Percentiles rank a stretch among this genome's conserved stretches.
phyloP scores from a whole-genome alignment of 495 filamentous ascomycete species.

The Wilcoxina mikolae region DNA sequence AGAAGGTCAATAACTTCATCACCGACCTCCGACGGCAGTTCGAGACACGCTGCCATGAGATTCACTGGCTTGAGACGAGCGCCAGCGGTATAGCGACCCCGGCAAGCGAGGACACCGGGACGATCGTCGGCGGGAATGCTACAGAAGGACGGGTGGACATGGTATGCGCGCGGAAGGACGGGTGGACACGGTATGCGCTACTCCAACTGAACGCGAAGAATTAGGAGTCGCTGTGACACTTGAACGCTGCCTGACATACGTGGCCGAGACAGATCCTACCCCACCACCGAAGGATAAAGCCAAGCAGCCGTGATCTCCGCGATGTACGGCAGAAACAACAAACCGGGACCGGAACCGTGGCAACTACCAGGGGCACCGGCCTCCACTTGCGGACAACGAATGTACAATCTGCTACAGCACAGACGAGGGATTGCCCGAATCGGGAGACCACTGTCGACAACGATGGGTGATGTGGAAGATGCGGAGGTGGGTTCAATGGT shows the following conservation, averaged over 20 bases:
- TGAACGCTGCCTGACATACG: not conserved
- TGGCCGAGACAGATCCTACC: not conserved
- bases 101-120: no score
- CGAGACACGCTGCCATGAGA: not conserved
- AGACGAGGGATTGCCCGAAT: no score
- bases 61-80: not conserved
- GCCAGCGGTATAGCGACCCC: no score
- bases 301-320: not conserved
- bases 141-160: no score
- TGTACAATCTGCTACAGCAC: no score
- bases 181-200: not conserved
- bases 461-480: not conserved
- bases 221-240: not conserved
- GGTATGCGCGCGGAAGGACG: not conserved
- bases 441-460: not conserved
- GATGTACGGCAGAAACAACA: not conserved
- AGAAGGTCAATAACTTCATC: not conserved
- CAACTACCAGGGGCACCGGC: no score
- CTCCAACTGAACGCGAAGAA: not conserved
- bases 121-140: no score
- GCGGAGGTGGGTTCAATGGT: not conserved
- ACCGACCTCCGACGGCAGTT: not conserved
- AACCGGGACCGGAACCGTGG: no score
- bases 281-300: not conserved
- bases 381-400: no score